phyloP scores from a whole-genome alignment of 352 stramenopile genomes.

The Phytophthora syringae region DNA sequence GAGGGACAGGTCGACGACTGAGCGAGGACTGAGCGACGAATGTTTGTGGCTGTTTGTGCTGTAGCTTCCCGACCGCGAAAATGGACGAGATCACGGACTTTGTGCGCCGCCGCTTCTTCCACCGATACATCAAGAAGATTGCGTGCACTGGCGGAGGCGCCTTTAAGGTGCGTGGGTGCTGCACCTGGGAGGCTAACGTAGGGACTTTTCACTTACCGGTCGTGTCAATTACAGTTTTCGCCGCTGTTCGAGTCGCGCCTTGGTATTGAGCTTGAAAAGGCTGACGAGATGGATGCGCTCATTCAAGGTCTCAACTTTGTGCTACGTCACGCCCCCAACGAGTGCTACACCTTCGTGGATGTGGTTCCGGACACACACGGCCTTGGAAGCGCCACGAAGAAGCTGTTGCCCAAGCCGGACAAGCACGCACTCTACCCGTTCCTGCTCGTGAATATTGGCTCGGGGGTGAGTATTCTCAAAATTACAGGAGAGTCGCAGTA shows the following conservation, averaged over 20 bases:
- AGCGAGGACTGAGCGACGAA: constrained; percentile 1
- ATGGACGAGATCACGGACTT: constrained; percentile 78
- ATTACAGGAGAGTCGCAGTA: constrained; percentile 90
- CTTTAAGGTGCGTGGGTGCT: constrained; percentile 85
- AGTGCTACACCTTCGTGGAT: constrained; percentile 97
- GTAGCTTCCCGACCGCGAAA: constrained; percentile 71
- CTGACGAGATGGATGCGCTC: constrained; percentile 97
- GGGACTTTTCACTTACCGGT: background rate
- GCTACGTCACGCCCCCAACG: constrained; percentile 90
- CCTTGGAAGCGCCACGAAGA: constrained; percentile 63
- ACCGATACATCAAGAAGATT: constrained; percentile 92
- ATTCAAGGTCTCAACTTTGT: constrained; percentile 98
- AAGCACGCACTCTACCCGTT: constrained; percentile 92
- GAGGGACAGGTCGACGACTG: too few species aligned
- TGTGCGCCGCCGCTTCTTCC: constrained; percentile 80
- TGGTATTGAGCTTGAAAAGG: constrained; percentile 93
- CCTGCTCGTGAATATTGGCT: constrained; percentile 98
- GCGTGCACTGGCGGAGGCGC: constrained; percentile 94
- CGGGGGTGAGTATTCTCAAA: constrained; percentile 97
- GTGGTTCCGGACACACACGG: constrained; percentile 66
- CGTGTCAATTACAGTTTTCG: constrained; percentile 49
- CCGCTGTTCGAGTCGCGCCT: constrained; percentile 90
- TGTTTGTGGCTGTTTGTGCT: constrained; percentile 18
- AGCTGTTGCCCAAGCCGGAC: constrained; percentile 61
- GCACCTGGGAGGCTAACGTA: too few species aligned